A percentile compares a stretch with the other conserved stretches of the same genome.
phyloP scores from a whole-genome alignment of 163 green algal species.

The Scenedesmus sp. region DNA sequence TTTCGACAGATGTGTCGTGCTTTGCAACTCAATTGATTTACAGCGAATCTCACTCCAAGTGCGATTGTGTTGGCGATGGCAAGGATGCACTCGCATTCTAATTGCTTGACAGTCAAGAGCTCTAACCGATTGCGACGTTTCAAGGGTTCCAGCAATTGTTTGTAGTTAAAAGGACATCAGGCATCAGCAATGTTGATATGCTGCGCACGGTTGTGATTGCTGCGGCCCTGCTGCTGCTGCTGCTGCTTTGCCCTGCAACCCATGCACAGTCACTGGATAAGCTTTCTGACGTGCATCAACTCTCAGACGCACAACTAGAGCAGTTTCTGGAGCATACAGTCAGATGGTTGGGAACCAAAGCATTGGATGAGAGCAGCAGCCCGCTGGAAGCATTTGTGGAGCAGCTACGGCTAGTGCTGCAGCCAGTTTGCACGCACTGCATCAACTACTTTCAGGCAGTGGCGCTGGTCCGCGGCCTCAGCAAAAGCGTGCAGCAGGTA shows the following conservation, averaged over 20 bases:
- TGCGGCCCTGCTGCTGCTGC: neutral
- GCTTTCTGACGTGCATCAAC: neutral
- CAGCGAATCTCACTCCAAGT: no score
- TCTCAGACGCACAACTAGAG: constrained; percentile 9
- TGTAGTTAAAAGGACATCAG: neutral
- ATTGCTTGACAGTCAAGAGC: neutral
- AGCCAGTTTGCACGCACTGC: constrained; percentile 11
- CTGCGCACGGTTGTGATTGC: neutral
- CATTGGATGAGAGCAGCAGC: neutral
- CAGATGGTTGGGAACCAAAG: neutral
- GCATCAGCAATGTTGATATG: neutral
- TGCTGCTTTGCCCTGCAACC: neutral
- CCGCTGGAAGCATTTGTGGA: neutral
- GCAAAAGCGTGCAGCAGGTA: neutral
- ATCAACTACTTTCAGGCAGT: constrained; percentile 40
- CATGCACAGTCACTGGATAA: constrained; percentile 1
- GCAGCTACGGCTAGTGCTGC: neutral
- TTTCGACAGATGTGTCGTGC: neutral
- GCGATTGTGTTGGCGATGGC: neutral
- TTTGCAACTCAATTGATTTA: no score
- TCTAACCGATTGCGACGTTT: neutral
- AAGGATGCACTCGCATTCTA: neutral
- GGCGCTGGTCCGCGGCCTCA: neutral
- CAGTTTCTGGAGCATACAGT: neutral
- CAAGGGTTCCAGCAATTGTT: neutral